Percentiles rank a stretch among this genome's conserved stretches.
Evolutionary conservation across 345 rosid species (phyloP).

Genomic region (Lepidium sativum): DNA sequence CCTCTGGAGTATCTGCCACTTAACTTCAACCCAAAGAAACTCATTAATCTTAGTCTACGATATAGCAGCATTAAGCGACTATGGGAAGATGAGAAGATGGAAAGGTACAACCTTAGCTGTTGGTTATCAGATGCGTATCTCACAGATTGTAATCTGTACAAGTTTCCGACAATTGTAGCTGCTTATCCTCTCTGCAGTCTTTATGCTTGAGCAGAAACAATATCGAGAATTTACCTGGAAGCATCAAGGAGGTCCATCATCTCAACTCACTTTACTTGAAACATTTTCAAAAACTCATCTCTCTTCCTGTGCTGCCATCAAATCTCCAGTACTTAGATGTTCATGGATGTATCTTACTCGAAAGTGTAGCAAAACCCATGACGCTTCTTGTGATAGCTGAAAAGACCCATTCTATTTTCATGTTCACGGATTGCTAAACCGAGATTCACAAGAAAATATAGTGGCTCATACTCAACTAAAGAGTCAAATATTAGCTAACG

Average conservation of each 20-base stretch:
- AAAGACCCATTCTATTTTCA: background rate
- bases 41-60: constrained; percentile 19
- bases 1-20: constrained; percentile 27
- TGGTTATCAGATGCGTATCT: constrained; percentile 20
- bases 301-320: constrained; percentile 23
- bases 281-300: constrained; percentile 10
- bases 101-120: constrained; percentile 16
- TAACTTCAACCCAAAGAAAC: constrained; percentile 18
- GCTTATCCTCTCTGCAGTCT: constrained; percentile 9
- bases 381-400: constrained; percentile 9
- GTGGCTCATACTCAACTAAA: constrained; percentile 25
- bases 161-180: constrained; percentile 19
- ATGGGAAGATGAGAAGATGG: constrained; percentile 16
- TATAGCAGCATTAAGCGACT: constrained; percentile 20
- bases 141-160: constrained; percentile 24
- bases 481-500: constrained; percentile 15
- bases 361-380: constrained; percentile 17
- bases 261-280: constrained; percentile 22
- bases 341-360: constrained; percentile 23
- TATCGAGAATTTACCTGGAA: constrained; percentile 18
- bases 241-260: constrained; percentile 20
- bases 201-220: constrained; percentile 23
- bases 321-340: constrained; percentile 25
- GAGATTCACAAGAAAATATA: constrained; percentile 18
- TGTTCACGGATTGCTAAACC: constrained; percentile 20